A percentile compares a stretch with the other conserved stretches of the same genome.
These are phyloP conservation scores for Coelastrella sp. DNA, from an alignment of 139 green algal genomes.

Conservation along the genomic window DNA sequence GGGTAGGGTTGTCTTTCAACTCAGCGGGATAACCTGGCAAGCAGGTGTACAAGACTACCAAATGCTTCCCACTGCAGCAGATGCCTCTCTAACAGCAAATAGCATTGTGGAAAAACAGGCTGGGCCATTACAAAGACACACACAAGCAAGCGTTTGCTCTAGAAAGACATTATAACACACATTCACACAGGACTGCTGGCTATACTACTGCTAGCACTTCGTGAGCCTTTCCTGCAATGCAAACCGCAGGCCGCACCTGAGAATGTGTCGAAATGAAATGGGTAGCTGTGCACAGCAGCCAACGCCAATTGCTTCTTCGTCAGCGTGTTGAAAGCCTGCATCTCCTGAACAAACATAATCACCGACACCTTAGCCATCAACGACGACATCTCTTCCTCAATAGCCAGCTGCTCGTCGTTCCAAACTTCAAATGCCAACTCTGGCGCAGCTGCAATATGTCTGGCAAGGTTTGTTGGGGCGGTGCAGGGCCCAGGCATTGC, in stretches of 20 bases:
- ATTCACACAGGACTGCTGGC: too few species aligned
- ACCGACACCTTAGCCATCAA: not conserved
- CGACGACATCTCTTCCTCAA: not conserved
- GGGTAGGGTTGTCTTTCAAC: too few species aligned
- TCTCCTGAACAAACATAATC: not conserved
- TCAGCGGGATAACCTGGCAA: too few species aligned
- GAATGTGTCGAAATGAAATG: not conserved
- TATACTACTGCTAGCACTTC: too few species aligned
- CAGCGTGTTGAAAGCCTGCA: not conserved
- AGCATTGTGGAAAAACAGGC: too few species aligned
- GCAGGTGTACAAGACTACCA: too few species aligned
- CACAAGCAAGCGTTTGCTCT: too few species aligned
- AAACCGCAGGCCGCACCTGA: not conserved
- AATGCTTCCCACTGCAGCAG: too few species aligned
- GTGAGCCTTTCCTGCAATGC: too few species aligned
- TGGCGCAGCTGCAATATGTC: not conserved
- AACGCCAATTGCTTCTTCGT: constrained; percentile 23
- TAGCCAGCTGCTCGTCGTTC: not conserved
- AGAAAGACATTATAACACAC: too few species aligned
- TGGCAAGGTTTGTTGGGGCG: not conserved
- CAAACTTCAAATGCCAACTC: not conserved
- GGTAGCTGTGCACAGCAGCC: constrained; percentile 6
- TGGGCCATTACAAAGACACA: too few species aligned
- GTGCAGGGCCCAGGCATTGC: not conserved
- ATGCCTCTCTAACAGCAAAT: too few species aligned